These are phyloP conservation scores for Trifolium subterraneum DNA, from an alignment of 306 rosid species.

Conservation along the genomic window DNA sequence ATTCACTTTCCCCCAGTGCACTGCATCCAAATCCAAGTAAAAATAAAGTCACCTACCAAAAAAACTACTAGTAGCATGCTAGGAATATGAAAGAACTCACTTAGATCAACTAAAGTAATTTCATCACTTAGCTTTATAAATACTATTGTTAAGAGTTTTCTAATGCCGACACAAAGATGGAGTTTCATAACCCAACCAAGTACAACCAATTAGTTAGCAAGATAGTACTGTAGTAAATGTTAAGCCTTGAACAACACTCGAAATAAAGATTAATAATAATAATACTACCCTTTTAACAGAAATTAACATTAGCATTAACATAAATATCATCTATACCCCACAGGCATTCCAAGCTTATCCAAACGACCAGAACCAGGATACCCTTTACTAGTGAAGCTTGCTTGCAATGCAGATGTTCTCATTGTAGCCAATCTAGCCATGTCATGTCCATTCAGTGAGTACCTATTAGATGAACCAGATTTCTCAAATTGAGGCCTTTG, in stretches of 20 bases:
- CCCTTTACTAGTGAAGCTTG: slow-evolving; percentile 66
- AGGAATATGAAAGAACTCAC: background rate
- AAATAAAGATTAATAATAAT: background rate
- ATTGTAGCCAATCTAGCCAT: slow-evolving; percentile 51
- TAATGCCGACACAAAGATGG: background rate
- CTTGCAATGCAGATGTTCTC: slow-evolving; percentile 56
- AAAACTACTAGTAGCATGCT: background rate
- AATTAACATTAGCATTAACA: background rate
- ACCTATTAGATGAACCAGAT: slow-evolving; percentile 62
- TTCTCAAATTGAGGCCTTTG: slow-evolving; percentile 80
- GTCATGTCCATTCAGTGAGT: slow-evolving; percentile 52
- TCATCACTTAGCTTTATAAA: background rate
- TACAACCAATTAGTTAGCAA: background rate
- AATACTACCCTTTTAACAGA: slow-evolving; percentile 17
- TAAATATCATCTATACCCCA: slow-evolving; percentile 73
- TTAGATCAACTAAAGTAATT: background rate
- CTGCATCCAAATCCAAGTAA: slow-evolving; percentile 4
- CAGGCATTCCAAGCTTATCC: slow-evolving; percentile 95
- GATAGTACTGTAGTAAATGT: background rate
- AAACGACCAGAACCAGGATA: slow-evolving; percentile 96
- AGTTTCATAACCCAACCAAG: slow-evolving; percentile 3
- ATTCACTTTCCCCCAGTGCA: background rate
- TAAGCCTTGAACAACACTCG: slow-evolving; percentile 1
- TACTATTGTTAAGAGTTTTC: background rate
- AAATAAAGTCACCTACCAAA: background rate